Conservation (phyloP, 305 asterid species). For the Fraxinus ornus region DNA sequence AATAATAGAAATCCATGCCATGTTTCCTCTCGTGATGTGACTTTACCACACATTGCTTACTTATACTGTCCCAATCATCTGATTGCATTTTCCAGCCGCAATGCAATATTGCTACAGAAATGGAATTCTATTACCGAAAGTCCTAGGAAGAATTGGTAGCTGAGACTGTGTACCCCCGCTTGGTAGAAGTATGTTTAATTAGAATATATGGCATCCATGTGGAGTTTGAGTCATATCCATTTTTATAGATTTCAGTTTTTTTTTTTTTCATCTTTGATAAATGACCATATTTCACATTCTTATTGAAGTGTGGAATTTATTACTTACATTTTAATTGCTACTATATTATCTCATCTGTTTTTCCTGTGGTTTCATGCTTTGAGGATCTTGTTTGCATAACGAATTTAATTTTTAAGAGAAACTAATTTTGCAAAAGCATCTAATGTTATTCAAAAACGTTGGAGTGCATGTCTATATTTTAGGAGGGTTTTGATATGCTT, state of each 20-base stretch:
- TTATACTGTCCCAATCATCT: background rate
- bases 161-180: background rate
- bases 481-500: background rate
- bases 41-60: background rate
- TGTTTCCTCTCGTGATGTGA: background rate
- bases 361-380: background rate
- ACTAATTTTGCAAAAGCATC: background rate
- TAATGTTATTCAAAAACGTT: background rate
- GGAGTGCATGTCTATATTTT: background rate
- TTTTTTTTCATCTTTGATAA: background rate
- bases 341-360: background rate
- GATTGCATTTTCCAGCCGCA: background rate
- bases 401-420: background rate
- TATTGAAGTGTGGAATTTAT: background rate
- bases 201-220: background rate
- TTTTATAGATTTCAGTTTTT: background rate
- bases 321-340: background rate
- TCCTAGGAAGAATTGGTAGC: background rate
- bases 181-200: background rate
- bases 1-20: background rate
- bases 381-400: background rate
- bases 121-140: background rate
- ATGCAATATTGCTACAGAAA: background rate
- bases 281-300: background rate
- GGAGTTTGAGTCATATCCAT: background rate